Evolutionary conservation across 805 yeast genomes (phyloP).

Genomic region (Pichia cephalocereana): DNA sequence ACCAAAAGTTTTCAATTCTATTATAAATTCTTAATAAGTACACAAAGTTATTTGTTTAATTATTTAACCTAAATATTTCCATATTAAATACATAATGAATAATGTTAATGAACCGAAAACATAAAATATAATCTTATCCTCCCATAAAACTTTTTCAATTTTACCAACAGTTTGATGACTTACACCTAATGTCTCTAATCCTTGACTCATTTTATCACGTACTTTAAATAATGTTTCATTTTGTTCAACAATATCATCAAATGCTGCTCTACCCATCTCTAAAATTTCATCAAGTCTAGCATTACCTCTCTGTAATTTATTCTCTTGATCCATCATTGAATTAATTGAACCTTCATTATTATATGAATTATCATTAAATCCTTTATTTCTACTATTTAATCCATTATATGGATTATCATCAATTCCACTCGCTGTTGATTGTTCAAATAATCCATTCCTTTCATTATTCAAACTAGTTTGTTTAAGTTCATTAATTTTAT

Average conservation of each 20-base stretch:
- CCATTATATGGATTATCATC: constrained; percentile 43
- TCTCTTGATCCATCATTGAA: constrained; percentile 55
- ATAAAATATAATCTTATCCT: constrained; percentile 84
- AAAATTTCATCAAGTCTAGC: constrained; percentile 81
- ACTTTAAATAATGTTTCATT: constrained; percentile 59
- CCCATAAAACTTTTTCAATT: constrained; percentile 72
- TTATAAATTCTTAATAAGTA: background rate
- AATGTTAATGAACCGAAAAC: constrained; percentile 57
- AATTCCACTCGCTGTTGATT: constrained; percentile 4
- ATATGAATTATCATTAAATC: constrained; percentile 14
- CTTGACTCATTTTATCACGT: constrained; percentile 53
- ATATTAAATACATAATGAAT: constrained; percentile 56
- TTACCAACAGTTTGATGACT: constrained; percentile 74
- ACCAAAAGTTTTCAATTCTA: constrained; percentile 57
- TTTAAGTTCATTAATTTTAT: constrained; percentile 34
- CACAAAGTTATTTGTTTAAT: background rate
- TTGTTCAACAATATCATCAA: constrained; percentile 81
- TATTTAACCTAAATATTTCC: constrained; percentile 49
- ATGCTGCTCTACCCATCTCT: constrained; percentile 80
- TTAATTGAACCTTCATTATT: constrained; percentile 45
- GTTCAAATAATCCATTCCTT: constrained; percentile 27
- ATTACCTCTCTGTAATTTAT: constrained; percentile 52
- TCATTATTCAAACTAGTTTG: constrained; percentile 30
- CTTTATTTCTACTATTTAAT: constrained; percentile 1
- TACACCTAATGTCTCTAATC: constrained; percentile 76